Evolutionary conservation across 352 stramenopile species (phyloP).

Genomic region (Aphanomyces astaci): DNA sequence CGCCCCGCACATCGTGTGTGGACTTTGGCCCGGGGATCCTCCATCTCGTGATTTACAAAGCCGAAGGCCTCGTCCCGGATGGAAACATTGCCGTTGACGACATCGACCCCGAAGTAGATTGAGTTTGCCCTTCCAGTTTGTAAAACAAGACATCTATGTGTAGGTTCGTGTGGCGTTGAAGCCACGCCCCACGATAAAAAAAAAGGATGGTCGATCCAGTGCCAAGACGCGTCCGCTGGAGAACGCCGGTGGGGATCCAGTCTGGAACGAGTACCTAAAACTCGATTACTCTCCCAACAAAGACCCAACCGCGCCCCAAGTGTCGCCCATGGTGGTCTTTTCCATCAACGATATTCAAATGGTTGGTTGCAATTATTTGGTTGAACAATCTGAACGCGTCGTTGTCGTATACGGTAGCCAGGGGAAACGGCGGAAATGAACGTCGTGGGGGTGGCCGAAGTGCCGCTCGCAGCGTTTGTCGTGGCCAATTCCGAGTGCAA

Average conservation of each 20-base stretch:
- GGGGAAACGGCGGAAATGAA: slow-evolving; percentile 35
- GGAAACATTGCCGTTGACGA: slow-evolving; percentile 29
- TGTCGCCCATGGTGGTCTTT: slow-evolving; percentile 35
- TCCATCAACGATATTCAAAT: slow-evolving; percentile 48
- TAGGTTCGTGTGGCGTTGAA: slow-evolving; percentile 36
- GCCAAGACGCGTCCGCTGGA: slow-evolving; percentile 45
- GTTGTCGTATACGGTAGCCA: slow-evolving; percentile 27
- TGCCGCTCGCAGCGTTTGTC: slow-evolving; percentile 37
- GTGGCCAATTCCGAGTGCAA: neutral
- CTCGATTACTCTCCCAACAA: slow-evolving; percentile 34
- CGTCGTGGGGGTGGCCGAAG: slow-evolving; percentile 35
- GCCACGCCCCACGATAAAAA: slow-evolving; percentile 41
- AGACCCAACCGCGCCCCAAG: slow-evolving; percentile 16
- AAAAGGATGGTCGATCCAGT: slow-evolving; percentile 39
- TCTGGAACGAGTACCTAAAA: slow-evolving; percentile 45
- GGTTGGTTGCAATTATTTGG: slow-evolving; percentile 27
- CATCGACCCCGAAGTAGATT: slow-evolving; percentile 39
- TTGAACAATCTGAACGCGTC: neutral
- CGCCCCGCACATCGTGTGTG: neutral
- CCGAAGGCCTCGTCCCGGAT: slow-evolving; percentile 31
- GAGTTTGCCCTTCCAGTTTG: too few relatives aligned
- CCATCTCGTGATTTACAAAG: slow-evolving; percentile 36
- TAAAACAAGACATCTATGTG: neutral
- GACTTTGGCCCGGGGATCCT: slow-evolving; percentile 30
- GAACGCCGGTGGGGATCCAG: slow-evolving; percentile 32